Evolutionary conservation across 768 basidiomycete genomes (phyloP).

Genomic region (Fistulinella prunicolor): DNA sequence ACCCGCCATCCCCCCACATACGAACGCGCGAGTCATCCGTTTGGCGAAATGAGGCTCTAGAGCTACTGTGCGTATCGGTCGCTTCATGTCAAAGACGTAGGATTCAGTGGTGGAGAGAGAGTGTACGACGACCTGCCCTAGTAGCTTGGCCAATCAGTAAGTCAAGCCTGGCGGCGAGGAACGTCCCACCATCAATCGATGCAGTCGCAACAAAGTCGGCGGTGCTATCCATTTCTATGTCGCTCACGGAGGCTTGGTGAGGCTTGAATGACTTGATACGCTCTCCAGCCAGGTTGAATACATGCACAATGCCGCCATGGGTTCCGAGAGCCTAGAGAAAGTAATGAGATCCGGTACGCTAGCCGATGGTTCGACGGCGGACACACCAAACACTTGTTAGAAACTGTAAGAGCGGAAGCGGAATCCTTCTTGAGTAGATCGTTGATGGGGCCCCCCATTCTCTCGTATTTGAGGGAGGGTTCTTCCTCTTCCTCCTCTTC

Average conservation of each 20-base stretch:
- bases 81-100: conserved; percentile 86
- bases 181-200: conserved; percentile 80
- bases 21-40: conserved; percentile 70
- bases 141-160: conserved; percentile 33
- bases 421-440: conserved; percentile 88
- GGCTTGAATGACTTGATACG: conserved; percentile 88
- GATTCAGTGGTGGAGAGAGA: conserved; percentile 76
- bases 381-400: conserved; percentile 67
- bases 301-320: conserved; percentile 88
- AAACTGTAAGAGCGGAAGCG: conserved; percentile 77
- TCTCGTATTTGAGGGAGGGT: conserved; percentile 88
- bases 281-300: conserved; percentile 74
- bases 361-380: not conserved
- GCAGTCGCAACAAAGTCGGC: conserved; percentile 91
- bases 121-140: conserved; percentile 89
- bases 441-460: conserved; percentile 65
- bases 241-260: conserved; percentile 83
- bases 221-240: conserved; percentile 79
- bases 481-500: conserved; percentile 85
- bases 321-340: conserved; percentile 78
- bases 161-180: conserved; percentile 46
- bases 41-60: conserved; percentile 90
- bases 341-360: not conserved
- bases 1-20: conserved; percentile 92
- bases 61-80: conserved; percentile 86